Evolutionary conservation across 768 basidiomycete species (phyloP), one percentile per base, ranked within the genome.

Genomic region (Chiua virens): DNA sequence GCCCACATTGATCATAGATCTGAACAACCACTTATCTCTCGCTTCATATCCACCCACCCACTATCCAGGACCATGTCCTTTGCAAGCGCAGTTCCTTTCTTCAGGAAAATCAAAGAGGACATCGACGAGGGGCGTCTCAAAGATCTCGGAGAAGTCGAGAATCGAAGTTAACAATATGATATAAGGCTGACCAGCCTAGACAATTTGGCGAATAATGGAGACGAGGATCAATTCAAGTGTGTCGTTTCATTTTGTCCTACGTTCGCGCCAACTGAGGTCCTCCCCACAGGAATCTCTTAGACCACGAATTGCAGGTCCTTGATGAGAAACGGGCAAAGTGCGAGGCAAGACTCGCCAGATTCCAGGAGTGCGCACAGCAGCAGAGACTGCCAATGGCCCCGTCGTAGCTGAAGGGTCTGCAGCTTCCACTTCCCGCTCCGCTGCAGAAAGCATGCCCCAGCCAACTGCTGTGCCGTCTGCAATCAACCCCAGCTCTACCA

Each of bases 131-230:
- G 60, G 1, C 40, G 45, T 20, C 44, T 63, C 35, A 4, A 46
- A 18, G 22, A 50, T 52, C 3, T 52, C 7, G 27, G 44, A 7
- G 28, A 43, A 10, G 53, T 23, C 9, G 41, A 44, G 37, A n/a
- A 36, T 41, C 17, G 60, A 45, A 37, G 34, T 63, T 21, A 45
- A 65, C 3, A 39, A 36, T 4, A 57, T 56, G 18, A 51, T 62
- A 2, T 40, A 8, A 21, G 47, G 22, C 53, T 63, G 42, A 34
- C 47, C 30, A 21, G 17, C 41, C 18, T 17, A 8, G 52, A 48
- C 14, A 52, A 52, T 3, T 14, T 15, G 14, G 15, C 32, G 7
- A 9, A 5, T 10, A 11, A 30, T 3, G 14, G 14, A 15, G 32
- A 34, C 15, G 32, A 34, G 32, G 61, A 64, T 9, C 15, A 39